Percentiles rank a stretch among this genome's conserved stretches.
Conservation (phyloP, 257 asterid genomes). For the Lithospermum erythrorhizon region DNA sequence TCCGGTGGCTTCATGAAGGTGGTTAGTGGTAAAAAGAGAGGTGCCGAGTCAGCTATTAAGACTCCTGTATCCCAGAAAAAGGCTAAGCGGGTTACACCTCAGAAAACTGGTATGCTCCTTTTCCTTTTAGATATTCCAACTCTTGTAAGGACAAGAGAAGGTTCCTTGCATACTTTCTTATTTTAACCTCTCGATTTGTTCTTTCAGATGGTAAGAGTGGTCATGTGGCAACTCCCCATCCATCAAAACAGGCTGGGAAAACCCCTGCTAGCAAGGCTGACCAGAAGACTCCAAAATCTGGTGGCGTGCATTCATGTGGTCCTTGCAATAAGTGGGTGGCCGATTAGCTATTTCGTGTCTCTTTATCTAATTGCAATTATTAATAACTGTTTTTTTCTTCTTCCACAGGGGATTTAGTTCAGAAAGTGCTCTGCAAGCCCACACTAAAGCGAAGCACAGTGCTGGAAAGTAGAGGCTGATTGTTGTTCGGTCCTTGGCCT, state of each 20-base stretch:
- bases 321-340: constrained; percentile 46
- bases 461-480: constrained; percentile 19
- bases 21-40: constrained; percentile 45
- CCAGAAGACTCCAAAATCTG: constrained; percentile 41
- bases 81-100: constrained; percentile 67
- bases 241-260: constrained; percentile 70
- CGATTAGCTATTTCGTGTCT: not conserved
- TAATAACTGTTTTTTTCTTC: not conserved
- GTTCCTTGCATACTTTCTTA: not conserved
- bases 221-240: constrained; percentile 88
- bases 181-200: not conserved
- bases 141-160: not conserved
- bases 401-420: constrained; percentile 19
- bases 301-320: constrained; percentile 36
- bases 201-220: constrained; percentile 57
- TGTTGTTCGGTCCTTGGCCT: not conserved
- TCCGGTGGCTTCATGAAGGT: constrained; percentile 19
- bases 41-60: constrained; percentile 35
- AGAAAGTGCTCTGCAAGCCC: constrained; percentile 12
- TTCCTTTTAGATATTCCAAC: not conserved
- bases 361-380: not conserved
- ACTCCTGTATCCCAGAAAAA: constrained; percentile 64
- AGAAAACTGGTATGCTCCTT: constrained; percentile 49
- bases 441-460: constrained; percentile 25
- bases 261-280: constrained; percentile 47